A percentile compares a stretch with the other conserved stretches of the same genome.
phyloP scores from a whole-genome alignment of 805 yeast species.

The Pichia nakasei region DNA sequence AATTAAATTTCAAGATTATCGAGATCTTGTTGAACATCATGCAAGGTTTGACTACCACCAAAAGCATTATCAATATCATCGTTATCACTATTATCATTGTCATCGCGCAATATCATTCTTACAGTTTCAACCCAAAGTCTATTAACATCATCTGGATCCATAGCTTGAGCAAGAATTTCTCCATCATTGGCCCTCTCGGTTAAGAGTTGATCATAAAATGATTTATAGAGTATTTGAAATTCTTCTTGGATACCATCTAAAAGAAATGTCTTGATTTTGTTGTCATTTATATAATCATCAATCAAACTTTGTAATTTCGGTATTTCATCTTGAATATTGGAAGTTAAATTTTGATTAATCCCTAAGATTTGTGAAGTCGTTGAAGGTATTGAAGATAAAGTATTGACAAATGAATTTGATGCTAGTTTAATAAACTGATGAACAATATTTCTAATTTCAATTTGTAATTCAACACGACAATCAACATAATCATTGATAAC shows the following conservation, averaged over 20 bases:
- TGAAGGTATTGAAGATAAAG: neutral
- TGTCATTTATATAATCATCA: slow-evolving; percentile 47
- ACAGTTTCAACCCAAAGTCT: neutral
- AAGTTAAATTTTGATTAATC: slow-evolving; percentile 30
- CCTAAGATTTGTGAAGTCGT: neutral
- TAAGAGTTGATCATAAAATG: neutral
- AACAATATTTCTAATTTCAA: slow-evolving; percentile 62
- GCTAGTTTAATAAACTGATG: slow-evolving; percentile 59
- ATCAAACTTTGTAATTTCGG: slow-evolving; percentile 49
- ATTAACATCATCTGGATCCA: neutral
- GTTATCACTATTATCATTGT: neutral
- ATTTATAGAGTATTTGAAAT: slow-evolving; percentile 19
- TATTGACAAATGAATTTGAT: slow-evolving; percentile 34
- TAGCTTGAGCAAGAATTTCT: neutral
- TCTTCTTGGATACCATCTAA: slow-evolving; percentile 61
- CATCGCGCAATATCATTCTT: neutral
- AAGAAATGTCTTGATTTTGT: slow-evolving; percentile 39
- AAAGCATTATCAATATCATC: neutral
- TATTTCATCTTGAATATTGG: slow-evolving; percentile 42
- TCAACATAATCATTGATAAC: slow-evolving; percentile 79
- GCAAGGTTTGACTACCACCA: slow-evolving; percentile 12
- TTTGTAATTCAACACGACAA: slow-evolving; percentile 60
- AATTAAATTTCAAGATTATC: neutral
- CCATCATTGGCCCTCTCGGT: too few species aligned
- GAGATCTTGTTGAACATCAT: neutral